A percentile compares a stretch with the other conserved stretches of the same genome.
These are phyloP conservation scores for Fragosphaeria purpurea DNA, from an alignment of 2,329 filamentous ascomycete species.

Conservation along the genomic window DNA sequence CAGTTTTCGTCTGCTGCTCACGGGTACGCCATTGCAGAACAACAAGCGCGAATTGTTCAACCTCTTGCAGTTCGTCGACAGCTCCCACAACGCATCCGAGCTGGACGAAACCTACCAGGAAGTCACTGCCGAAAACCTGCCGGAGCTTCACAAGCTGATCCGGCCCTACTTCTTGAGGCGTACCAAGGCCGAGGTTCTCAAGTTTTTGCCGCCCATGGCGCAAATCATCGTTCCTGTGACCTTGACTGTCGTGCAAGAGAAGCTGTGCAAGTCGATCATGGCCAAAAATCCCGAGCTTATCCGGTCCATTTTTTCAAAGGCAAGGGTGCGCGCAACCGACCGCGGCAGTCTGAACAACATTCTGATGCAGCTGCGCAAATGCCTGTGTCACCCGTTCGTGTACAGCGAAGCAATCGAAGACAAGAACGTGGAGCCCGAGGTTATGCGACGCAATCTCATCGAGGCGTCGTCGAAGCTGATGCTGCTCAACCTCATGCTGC, in stretches of 20 bases:
- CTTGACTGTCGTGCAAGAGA: constrained; percentile 89
- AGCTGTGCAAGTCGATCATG: constrained; percentile 87
- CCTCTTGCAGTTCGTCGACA: constrained; percentile 86
- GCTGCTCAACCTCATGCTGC: constrained; percentile 73
- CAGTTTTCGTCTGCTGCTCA: constrained; percentile 77
- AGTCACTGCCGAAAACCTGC: constrained; percentile 75
- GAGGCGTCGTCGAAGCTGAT: constrained; percentile 87
- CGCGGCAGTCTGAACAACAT: constrained; percentile 85
- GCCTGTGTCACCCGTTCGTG: constrained; percentile 90
- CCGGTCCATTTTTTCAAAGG: constrained; percentile 68
- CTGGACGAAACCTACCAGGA: constrained; percentile 68
- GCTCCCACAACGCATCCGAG: constrained; percentile 53
- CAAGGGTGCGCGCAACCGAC: constrained; percentile 58
- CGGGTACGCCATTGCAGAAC: constrained; percentile 89
- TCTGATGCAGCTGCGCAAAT: constrained; percentile 87
- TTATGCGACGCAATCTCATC: constrained; percentile 70
- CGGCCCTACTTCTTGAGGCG: constrained; percentile 60
- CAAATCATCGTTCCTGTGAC: constrained; percentile 95
- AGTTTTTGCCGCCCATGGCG: constrained; percentile 83
- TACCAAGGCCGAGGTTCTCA: constrained; percentile 83
- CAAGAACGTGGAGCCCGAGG: constrained; percentile 47
- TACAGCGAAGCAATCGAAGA: constrained; percentile 91
- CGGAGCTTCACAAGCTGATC: constrained; percentile 72
- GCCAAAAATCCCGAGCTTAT: constrained; percentile 85
- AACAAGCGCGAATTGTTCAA: constrained; percentile 94